phyloP scores from a whole-genome alignment of 2,329 filamentous ascomycete genomes.

The Phyllosticta ampelicida region DNA sequence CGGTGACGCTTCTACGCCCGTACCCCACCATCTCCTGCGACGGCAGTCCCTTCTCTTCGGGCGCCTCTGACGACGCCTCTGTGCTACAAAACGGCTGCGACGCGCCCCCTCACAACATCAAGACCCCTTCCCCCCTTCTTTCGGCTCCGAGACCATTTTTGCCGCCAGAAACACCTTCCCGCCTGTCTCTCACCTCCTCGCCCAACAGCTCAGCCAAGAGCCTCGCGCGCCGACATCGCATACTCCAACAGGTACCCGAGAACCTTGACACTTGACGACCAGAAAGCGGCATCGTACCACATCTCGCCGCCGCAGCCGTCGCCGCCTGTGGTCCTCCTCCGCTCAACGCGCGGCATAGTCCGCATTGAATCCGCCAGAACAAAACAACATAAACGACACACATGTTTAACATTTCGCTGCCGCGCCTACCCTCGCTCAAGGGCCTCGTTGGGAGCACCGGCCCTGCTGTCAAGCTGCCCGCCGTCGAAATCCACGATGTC shows the following conservation, averaged over 20 bases:
- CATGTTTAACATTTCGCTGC: constrained; percentile 7
- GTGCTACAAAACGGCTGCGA: neutral
- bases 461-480: constrained; percentile 41
- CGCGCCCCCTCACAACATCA: neutral
- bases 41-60: neutral
- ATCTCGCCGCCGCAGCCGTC: neutral
- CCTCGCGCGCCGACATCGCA: neutral
- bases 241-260: neutral
- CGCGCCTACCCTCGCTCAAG: constrained; percentile 8
- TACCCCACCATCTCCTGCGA: neutral
- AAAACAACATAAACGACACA: neutral
- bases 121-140: no score
- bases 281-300: neutral
- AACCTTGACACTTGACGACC: neutral
- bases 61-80: neutral
- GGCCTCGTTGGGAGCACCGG: neutral
- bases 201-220: neutral
- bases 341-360: neutral
- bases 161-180: no score
- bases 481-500: constrained; percentile 65
- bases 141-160: neutral
- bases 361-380: neutral
- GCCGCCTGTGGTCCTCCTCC: neutral
- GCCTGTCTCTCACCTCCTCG: neutral
- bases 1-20: neutral